phyloP scores from a whole-genome alignment of 1,284 basidiomycete genomes.

The Malassezia nana region DNA sequence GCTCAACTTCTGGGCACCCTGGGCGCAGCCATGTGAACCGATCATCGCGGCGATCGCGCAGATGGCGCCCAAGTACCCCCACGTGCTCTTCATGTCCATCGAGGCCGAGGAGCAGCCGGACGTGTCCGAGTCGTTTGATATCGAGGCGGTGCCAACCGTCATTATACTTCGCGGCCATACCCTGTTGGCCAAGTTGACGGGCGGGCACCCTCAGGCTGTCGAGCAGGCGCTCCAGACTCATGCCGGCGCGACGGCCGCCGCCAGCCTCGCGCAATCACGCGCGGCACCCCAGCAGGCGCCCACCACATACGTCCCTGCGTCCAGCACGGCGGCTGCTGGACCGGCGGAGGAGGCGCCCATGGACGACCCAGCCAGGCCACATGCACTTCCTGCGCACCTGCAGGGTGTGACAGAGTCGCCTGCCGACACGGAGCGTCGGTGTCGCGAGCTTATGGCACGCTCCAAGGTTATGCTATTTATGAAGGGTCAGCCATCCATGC shows the following conservation, averaged over 20 bases:
- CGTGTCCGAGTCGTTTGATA: slow-evolving; percentile 84
- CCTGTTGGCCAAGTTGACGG: slow-evolving; percentile 68
- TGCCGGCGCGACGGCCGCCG: slow-evolving; percentile 46
- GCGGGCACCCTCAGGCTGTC: slow-evolving; percentile 68
- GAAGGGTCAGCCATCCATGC: slow-evolving; percentile 81
- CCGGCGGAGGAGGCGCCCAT: slow-evolving; percentile 1
- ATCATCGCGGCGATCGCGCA: slow-evolving; percentile 44
- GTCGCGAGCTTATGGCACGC: slow-evolving; percentile 60
- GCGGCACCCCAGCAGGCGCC: slow-evolving; percentile 31
- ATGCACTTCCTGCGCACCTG: slow-evolving; percentile 24
- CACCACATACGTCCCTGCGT: slow-evolving; percentile 23
- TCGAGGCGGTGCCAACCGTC: slow-evolving; percentile 80
- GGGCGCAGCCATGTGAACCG: slow-evolving; percentile 47
- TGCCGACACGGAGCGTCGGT: slow-evolving; percentile 60
- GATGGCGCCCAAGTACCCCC: slow-evolving; percentile 62
- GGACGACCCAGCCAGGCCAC: slow-evolving; percentile 1
- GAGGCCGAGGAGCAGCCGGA: slow-evolving; percentile 81
- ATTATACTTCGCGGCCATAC: slow-evolving; percentile 79
- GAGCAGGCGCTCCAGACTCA: slow-evolving; percentile 58
- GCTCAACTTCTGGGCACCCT: slow-evolving; percentile 48
- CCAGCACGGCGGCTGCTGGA: slow-evolving; percentile 15
- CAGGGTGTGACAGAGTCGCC: slow-evolving; percentile 53
- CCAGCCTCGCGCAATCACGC: slow-evolving; percentile 34
- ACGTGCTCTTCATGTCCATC: slow-evolving; percentile 60
- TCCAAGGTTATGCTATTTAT: slow-evolving; percentile 78